Base-by-base conservation (phyloP, 139 green algal species). In the Auxenochlorella pyrenoidosa region DNA sequence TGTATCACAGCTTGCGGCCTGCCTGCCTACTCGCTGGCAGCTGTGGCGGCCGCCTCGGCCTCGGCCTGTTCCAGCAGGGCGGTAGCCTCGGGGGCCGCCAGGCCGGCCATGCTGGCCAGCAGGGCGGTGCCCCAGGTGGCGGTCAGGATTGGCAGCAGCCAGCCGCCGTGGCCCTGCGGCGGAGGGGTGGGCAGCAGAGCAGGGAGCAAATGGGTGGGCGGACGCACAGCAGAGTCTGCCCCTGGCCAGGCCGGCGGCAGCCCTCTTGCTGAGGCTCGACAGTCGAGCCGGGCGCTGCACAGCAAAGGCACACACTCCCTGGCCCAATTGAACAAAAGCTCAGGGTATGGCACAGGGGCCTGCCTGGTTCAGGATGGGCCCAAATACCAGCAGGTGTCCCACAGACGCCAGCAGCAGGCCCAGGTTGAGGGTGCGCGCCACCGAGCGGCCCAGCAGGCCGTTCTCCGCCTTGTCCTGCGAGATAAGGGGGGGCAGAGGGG, bases 401-500 rank as follows among this genome's bases (percentile, higher is more conserved):
- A 91, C 40, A 30, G 88, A 72, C 22, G 83, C 65, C 19, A 24
- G 54, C 82, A 91, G 30, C 15, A 91, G 75, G 38, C 88, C 88
- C 10, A 85, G 5, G 80, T 91, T 91, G 59, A 91, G 81, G n/a
- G 75, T 91, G 59, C 88, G 72, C 8, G 88, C 28, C 13, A 79
- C 38, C 32, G 75, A 70, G 78, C 72, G 73, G 32, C 70, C 60
- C 88, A 91, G 60, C n/a, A 84, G 79, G 34, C 75, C 59, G 34
- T 59, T 82, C 72, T 91, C 88, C 0, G 88, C 81, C 85, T 91
- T 91, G 43, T 91, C 73, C 81, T 88, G 85, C n/a, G 47, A 18
- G 38, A 66, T 0, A 47, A 19, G 40, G 36, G 5, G 15, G 40
- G 34, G 38, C 38, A 58, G 3, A 38, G 30, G 41, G 30, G n/a